Evolutionary conservation across 2,329 filamentous ascomycete genomes (phyloP).

Genomic region (Xylariaceae sp.): DNA sequence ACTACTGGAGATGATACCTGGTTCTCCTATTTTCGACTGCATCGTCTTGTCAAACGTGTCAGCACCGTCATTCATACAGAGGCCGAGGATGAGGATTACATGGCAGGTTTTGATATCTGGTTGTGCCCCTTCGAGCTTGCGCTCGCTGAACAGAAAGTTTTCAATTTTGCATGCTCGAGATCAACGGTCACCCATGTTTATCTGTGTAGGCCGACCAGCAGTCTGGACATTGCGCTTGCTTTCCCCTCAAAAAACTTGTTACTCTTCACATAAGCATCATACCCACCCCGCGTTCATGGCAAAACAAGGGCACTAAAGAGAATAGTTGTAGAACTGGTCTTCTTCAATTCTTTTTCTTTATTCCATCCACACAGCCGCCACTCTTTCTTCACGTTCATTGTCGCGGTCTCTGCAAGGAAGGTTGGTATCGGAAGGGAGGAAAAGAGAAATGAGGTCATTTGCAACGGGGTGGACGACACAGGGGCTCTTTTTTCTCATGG

Average conservation of each 20-base stretch:
- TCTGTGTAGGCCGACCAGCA: neutral
- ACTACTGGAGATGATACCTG: neutral
- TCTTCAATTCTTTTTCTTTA: constrained; percentile 3
- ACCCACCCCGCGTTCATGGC: constrained; percentile 15
- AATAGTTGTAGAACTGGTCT: constrained; percentile 9
- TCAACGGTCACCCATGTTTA: neutral
- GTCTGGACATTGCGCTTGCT: neutral
- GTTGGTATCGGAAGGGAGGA: constrained; percentile 18
- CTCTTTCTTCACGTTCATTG: constrained; percentile 3
- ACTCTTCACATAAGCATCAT: constrained; percentile 12
- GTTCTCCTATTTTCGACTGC: neutral
- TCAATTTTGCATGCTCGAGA: neutral
- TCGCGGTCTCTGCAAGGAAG: neutral
- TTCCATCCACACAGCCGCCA: constrained; percentile 1
- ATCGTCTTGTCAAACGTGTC: neutral
- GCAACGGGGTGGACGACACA: constrained; percentile 5
- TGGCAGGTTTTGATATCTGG: neutral
- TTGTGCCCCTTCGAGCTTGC: neutral
- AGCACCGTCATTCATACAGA: constrained; percentile 7
- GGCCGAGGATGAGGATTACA: neutral
- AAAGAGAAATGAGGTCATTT: constrained; percentile 6
- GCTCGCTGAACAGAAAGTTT: neutral
- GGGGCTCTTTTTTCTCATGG: neutral
- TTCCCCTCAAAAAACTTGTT: constrained; percentile 11
- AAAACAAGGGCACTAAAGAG: constrained; percentile 3